These are phyloP conservation scores for Pseudomonodictys pantanalensis DNA, from an alignment of 495 filamentous ascomycete genomes.

Conservation along the genomic window DNA sequence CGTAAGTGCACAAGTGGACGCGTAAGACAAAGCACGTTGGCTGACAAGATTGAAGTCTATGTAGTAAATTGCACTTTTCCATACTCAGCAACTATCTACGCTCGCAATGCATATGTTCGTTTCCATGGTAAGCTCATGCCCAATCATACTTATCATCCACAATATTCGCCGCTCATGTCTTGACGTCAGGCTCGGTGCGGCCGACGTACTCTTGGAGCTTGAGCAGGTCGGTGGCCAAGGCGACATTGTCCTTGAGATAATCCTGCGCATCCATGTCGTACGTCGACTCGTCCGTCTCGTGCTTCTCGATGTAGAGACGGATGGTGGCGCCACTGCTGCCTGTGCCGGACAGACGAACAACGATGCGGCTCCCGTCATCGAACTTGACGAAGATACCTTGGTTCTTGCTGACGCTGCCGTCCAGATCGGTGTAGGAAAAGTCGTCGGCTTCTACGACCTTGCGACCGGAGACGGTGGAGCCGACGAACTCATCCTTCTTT, in stretches of 20 bases:
- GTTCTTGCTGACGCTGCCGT: slow-evolving; percentile 91
- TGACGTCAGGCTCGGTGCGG: slow-evolving; percentile 88
- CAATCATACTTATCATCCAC: background rate
- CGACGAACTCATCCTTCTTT: slow-evolving; percentile 74
- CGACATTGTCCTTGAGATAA: slow-evolving; percentile 87
- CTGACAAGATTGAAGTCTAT: too few species aligned
- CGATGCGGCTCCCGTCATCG: slow-evolving; percentile 88
- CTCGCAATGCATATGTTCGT: too few species aligned
- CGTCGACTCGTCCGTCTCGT: slow-evolving; percentile 70
- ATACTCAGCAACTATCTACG: too few species aligned
- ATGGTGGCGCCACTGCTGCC: slow-evolving; percentile 94
- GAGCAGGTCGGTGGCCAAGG: slow-evolving; percentile 75
- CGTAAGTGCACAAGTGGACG: too few species aligned
- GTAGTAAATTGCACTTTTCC: too few species aligned
- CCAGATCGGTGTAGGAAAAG: slow-evolving; percentile 95
- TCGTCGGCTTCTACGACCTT: slow-evolving; percentile 88
- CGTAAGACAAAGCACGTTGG: too few species aligned
- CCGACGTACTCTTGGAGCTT: slow-evolving; percentile 88
- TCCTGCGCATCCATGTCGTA: slow-evolving; percentile 80
- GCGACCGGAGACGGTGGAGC: slow-evolving; percentile 73
- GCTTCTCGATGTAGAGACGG: slow-evolving; percentile 92
- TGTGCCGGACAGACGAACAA: slow-evolving; percentile 90
- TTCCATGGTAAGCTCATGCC: background rate
- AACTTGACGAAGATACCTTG: slow-evolving; percentile 95
- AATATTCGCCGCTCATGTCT: slow-evolving; percentile 59